A percentile compares a stretch with the other conserved stretches of the same genome.
phyloP scores from a whole-genome alignment of 2,329 filamentous ascomycete genomes.

The Exophiala alcalophila region DNA sequence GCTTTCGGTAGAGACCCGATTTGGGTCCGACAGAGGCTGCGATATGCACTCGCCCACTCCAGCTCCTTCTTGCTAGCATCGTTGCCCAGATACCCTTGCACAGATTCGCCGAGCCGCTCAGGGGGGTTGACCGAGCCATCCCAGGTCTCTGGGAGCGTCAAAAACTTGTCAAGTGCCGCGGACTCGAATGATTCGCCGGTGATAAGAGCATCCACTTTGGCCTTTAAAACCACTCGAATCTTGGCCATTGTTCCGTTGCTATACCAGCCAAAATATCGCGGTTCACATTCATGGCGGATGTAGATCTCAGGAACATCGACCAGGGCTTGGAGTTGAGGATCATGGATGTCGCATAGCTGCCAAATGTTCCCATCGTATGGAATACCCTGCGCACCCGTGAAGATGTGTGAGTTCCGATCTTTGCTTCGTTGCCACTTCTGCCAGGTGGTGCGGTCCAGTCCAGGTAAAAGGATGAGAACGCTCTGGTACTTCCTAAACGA shows the following conservation, averaged over 20 bases:
- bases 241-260: slow-evolving; percentile 78
- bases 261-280: slow-evolving; percentile 74
- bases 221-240: slow-evolving; percentile 80
- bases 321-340: slow-evolving; percentile 67
- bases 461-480: slow-evolving; percentile 71
- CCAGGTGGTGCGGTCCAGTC: slow-evolving; percentile 33
- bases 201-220: slow-evolving; percentile 70
- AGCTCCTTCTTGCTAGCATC: slow-evolving; percentile 22
- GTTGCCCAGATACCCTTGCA: slow-evolving; percentile 13
- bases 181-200: slow-evolving; percentile 37
- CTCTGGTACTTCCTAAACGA: slow-evolving; percentile 83
- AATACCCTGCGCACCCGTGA: slow-evolving; percentile 70
- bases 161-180: slow-evolving; percentile 37
- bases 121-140: slow-evolving; percentile 1
- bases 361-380: slow-evolving; percentile 82
- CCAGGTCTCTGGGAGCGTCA: slow-evolving; percentile 38
- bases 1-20: slow-evolving; percentile 8
- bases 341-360: slow-evolving; percentile 89
- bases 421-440: slow-evolving; percentile 22
- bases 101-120: slow-evolving; percentile 2
- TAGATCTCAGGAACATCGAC: slow-evolving; percentile 51
- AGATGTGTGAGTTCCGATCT: slow-evolving; percentile 60
- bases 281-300: slow-evolving; percentile 58
- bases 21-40: slow-evolving; percentile 18
- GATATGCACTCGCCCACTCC: slow-evolving; percentile 27